Evolutionary conservation across 345 rosid species (phyloP).

Genomic region (Geranium rotundifolium): DNA sequence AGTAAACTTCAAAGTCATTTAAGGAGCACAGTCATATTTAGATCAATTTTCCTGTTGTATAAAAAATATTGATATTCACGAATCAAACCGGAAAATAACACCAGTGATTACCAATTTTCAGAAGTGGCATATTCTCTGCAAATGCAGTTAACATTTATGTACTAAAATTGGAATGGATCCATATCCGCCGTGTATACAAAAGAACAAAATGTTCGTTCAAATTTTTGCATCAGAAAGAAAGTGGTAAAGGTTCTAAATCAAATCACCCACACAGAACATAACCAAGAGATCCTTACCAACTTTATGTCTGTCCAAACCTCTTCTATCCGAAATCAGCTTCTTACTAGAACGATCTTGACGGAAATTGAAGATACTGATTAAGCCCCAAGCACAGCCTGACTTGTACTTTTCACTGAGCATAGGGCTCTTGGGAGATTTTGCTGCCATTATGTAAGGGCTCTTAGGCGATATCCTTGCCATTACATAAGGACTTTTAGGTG

Average conservation of each 20-base stretch:
- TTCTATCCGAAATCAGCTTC: constrained; percentile 39
- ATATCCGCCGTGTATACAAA: not conserved
- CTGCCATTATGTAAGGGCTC: constrained; percentile 14
- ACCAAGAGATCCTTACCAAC: constrained; percentile 25
- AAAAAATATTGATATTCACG: no score
- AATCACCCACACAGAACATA: not conserved
- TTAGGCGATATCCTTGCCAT: not conserved
- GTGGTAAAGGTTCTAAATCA: not conserved
- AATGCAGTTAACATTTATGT: no score
- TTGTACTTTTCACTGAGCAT: constrained; percentile 40
- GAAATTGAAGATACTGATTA: constrained; percentile 40
- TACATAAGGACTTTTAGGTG: not conserved
- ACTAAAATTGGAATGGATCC: not conserved
- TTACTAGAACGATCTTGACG: constrained; percentile 27
- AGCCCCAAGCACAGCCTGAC: constrained; percentile 52
- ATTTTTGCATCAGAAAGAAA: not conserved
- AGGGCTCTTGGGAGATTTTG: constrained; percentile 47
- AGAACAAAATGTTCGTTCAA: no score
- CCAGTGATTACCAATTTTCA: not conserved
- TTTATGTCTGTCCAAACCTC: constrained; percentile 21
- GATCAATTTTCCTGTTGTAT: no score
- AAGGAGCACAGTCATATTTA: no score
- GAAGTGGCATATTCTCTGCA: not conserved
- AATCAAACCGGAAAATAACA: no score
- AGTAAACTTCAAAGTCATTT: no score